Evolutionary conservation across 2,329 filamentous ascomycete species (phyloP).

Genomic region (Emericellopsis cladophorae): DNA sequence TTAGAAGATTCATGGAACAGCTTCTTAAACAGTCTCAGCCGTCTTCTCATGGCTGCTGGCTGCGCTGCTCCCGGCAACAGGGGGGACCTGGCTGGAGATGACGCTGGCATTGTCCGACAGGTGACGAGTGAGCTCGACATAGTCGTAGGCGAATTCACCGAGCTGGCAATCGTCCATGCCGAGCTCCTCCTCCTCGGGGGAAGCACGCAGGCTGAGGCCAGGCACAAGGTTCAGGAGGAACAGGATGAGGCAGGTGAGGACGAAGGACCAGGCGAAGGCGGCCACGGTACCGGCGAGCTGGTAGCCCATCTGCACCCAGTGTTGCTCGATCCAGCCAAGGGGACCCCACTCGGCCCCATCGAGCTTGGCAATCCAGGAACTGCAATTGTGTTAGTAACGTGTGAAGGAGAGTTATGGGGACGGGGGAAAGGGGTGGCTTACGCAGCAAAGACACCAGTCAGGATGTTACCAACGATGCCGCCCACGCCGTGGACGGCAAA

Average conservation of each 20-base stretch:
- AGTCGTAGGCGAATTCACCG: constrained; percentile 75
- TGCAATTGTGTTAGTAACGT: constrained; percentile 13
- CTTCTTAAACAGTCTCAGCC: no score
- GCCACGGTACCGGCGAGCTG: constrained; percentile 58
- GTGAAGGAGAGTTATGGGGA: no score
- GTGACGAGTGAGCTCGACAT: constrained; percentile 59
- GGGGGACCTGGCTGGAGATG: background rate
- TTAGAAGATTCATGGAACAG: no score
- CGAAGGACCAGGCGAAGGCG: constrained; percentile 53
- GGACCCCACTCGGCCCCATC: constrained; percentile 48
- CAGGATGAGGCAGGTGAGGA: constrained; percentile 54
- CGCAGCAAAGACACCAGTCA: constrained; percentile 69
- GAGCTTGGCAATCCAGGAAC: constrained; percentile 59
- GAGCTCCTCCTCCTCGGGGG: constrained; percentile 54
- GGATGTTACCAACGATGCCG: constrained; percentile 67
- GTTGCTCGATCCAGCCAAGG: constrained; percentile 59
- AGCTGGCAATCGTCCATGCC: constrained; percentile 65
- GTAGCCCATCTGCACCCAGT: constrained; percentile 60
- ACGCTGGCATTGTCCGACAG: constrained; percentile 27
- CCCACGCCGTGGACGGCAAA: constrained; percentile 84
- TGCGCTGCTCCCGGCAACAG: background rate
- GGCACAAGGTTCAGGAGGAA: constrained; percentile 61
- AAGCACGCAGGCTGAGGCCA: constrained; percentile 55
- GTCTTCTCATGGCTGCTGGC: constrained; percentile 1
- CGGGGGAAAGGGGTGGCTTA: constrained; percentile 19